Base-by-base conservation (phyloP, 805 yeast genomes). In the Yarrowia hollandica region DNA sequence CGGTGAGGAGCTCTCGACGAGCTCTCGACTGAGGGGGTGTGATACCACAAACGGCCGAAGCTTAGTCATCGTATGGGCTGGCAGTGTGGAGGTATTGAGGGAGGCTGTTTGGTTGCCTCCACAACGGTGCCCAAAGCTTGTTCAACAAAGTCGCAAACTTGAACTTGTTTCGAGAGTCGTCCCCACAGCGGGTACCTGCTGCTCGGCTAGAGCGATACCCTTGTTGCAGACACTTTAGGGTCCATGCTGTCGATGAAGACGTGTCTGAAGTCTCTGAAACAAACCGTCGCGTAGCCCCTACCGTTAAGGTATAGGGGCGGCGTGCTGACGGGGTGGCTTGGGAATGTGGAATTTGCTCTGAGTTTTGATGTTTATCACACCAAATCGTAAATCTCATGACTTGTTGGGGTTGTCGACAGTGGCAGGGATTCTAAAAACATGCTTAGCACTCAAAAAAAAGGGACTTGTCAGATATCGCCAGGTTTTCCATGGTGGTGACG, bases 291-390 rank as follows among this genome's bases (percentile, higher is more conserved):
- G 31, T 39, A 10, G 14, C 42, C 28, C 28, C 30, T 23, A 30
- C 44, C 22, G 30, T 25, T 25, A 23, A 23, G 48, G 48, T 25
- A 18, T 41, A 16, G 30, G 33, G 48, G 19, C 26, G 25, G 41
- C 41, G 41, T 39, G 31, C 25, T 41, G 48, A 41, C 48, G 48
- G 48, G 48, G 33, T 41, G 22, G 30, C 48, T 25, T 41, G 48
- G 28, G 48, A 41, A 41, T 41, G 48, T 41, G 31, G 31, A 25
- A 15, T 23, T 23, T 12, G 31, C 22, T 15, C 22, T 25, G 48
- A 41, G 48, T 25, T 41, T 25, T n/a, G n/a, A n/a, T n/a, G 48
- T 25, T 41, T 41, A 22, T 41, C 48, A 25, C 44, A 10, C 44
- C 12, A 18, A 41, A 25, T 25, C 11, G 48, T 25, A 41, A 41